Base-by-base conservation (phyloP, 441 rosid species). In the Hura crepitans region DNA sequence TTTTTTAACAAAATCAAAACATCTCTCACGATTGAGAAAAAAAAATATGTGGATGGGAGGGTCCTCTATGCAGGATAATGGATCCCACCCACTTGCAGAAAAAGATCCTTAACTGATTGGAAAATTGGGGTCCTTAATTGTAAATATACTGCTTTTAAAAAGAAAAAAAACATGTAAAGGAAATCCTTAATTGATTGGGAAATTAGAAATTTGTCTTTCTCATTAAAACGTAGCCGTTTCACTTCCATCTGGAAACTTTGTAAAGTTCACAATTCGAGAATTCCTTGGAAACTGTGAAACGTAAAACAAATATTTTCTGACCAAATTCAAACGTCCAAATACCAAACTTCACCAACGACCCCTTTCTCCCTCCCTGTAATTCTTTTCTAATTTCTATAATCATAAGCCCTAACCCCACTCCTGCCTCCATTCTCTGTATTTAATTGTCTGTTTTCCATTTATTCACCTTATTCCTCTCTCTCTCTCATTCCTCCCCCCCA, bases 231-330 rank as follows among this genome's bases (percentile, higher is more conserved):
- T 9, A 1, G 55, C 18, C 25, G 55, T 47, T 50, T 50, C 8
- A 50, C 5, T 17, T 47, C 53, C 18, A 37, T 37, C 42, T 37
- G 42, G 8, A 37, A 37, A 37, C 42, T 37, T 10, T 9, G 13
- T 4, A 7, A 42, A 11, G 13, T 50, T 63, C 67, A 1, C 53
- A 43, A 27, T 42, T 62, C 35, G 35, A 42, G 10, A 13, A 62
- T 13, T 63, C 59, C 65, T 60, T 39, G 79, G 55, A 35, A 68
- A 59, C 28, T 27, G 51, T 31, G 39, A 66, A 20, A 14, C 42
- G 0, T 13, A 35, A 23, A 10, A 7, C 46, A 11, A 37, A 37
- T 1, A n/a, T 11, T 37, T 1, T 11, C 28, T 6, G 35, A 45
- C 43, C 23, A 59, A 59, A 30, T 3, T 18, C 5, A 12, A n/a